These are phyloP conservation scores for Triticum urartu DNA, from an alignment of 176 grass and related monocot species.

Conservation along the genomic window DNA sequence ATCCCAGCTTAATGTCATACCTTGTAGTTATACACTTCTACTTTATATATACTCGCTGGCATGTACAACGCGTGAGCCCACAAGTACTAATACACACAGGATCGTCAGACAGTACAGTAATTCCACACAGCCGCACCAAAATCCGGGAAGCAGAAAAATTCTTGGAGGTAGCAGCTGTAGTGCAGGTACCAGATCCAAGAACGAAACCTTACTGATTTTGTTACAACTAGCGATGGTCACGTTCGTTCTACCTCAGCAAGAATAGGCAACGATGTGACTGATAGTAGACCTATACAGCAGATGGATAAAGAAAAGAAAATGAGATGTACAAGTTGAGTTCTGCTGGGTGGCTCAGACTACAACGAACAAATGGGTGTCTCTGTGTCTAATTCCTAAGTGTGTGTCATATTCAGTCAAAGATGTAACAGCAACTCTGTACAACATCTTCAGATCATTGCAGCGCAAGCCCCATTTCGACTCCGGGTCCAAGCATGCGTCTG, in stretches of 20 bases:
- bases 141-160: background rate
- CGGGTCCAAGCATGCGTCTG: background rate
- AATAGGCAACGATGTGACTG: background rate
- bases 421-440: background rate
- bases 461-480: background rate
- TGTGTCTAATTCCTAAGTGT: constrained; percentile 27
- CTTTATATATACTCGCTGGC: too few relatives aligned
- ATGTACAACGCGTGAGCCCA: too few relatives aligned
- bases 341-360: constrained; percentile 13
- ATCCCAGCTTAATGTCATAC: too few relatives aligned
- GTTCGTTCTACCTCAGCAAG: background rate
- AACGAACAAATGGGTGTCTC: constrained; percentile 25
- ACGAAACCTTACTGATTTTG: background rate
- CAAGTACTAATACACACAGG: too few relatives aligned
- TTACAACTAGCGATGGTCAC: background rate
- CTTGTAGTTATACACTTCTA: too few relatives aligned
- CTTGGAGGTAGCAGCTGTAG: background rate
- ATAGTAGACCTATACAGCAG: constrained; percentile 24
- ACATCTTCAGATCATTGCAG: constrained; percentile 8
- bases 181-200: background rate
- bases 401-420: constrained; percentile 29
- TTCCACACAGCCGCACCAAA: background rate
- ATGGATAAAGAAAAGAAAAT: background rate
- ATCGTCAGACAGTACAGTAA: too few relatives aligned
- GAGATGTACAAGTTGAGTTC: constrained; percentile 29